Evolutionary conservation across 164 flowering plant species (phyloP), one percentile per base, ranked within the genome.

Genomic region (Stephania yunnanensis): DNA sequence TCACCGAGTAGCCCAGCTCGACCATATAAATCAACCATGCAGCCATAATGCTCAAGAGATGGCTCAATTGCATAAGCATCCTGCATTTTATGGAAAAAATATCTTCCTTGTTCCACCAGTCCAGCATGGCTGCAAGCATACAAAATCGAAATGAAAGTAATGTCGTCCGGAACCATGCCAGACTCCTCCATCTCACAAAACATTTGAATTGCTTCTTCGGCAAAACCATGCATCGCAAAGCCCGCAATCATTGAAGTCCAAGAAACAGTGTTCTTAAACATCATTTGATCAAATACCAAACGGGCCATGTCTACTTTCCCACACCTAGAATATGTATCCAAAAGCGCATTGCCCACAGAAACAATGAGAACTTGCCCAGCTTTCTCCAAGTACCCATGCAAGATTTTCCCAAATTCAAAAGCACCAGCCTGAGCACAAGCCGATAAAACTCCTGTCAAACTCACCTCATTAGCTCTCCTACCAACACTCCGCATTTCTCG

Each of bases 51-150:
- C 78, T 89, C 93, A 22, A 88, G 74, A 2, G 83, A 74, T 48
- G 90, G 89, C 64, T 85, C 87, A 22, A 91, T 82, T 29, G 74
- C 77, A 69, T 89, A 86, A 1, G 50, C 11, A 67, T 80, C 78
- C 30, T 55, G 71, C 92, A 91, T 91, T 71, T 81, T 84, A 58
- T 78, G 67, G 75, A 91, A 89, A 69, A 79, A 80, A 46, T 10
- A 30, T 36, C 69, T 70, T 44, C 92, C 92, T 72, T 82, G 66
- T 79, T 87, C 82, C 17, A 86, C 74, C 76, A 91, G 77, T 53
- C 93, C 92, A 10, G 90, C 84, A 81, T 91, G 95, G 76, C 91
- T 88, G 77, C 97, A 90, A 6, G 92, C 92, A 77, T 89, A 89
- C n/a, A 91, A 82, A 52, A 91, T 69, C 3, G 88, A 85, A 74